phyloP scores from a whole-genome alignment of 306 rosid genomes.

The Mucuna pruriens region DNA sequence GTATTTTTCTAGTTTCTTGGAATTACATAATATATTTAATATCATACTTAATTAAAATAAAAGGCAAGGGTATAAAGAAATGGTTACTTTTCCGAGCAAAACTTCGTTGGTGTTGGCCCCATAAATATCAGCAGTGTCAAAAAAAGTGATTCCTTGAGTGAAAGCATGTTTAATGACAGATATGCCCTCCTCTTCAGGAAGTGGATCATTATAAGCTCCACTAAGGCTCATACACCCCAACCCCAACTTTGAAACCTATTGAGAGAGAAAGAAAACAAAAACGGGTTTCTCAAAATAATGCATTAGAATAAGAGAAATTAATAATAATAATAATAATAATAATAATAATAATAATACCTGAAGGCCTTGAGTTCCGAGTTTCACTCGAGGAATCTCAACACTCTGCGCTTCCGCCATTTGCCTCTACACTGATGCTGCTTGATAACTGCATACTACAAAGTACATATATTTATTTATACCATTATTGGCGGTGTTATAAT shows the following conservation, averaged over 20 bases:
- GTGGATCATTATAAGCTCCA: conserved; percentile 60
- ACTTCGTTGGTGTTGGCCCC: conserved; percentile 65
- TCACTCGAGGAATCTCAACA: conserved; percentile 22
- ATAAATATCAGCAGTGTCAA: conserved; percentile 68
- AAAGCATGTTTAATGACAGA: conserved; percentile 66
- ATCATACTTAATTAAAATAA: background rate
- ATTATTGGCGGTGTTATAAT: background rate
- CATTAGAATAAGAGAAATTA: background rate
- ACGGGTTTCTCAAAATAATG: background rate
- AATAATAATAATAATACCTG: background rate
- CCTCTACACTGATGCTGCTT: background rate
- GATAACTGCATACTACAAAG: background rate
- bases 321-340: background rate
- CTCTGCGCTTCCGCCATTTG: background rate
- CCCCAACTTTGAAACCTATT: conserved; percentile 74
- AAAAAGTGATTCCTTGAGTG: conserved; percentile 67
- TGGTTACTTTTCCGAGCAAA: conserved; percentile 66
- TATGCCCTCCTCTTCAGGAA: conserved; percentile 62
- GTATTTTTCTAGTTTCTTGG: too few relatives aligned
- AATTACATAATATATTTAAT: background rate
- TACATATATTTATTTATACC: background rate
- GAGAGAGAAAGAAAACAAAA: background rate
- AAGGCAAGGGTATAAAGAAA: background rate
- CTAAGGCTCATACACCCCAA: conserved; percentile 69
- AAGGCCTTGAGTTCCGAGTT: conserved; percentile 38